Conservation (phyloP, 257 asterid genomes). For the Fraxinus anomala region DNA sequence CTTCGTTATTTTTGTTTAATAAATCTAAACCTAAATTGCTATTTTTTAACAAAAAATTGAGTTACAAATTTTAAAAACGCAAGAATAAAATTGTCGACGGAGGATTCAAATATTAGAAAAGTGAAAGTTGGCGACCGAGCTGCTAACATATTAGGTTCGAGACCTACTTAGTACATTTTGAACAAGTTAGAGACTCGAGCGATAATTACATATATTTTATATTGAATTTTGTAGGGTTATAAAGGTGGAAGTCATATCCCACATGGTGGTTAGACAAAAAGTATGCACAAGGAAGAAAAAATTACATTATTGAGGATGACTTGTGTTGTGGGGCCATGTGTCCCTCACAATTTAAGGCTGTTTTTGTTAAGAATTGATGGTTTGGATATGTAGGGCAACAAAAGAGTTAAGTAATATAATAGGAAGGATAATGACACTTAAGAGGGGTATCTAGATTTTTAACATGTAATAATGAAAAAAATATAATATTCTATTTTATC, state of each 20-base stretch:
- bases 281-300: neutral
- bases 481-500: neutral
- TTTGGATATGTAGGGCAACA: slow-evolving; percentile 1
- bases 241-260: neutral
- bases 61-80: neutral
- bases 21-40: no score
- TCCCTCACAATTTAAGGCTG: slow-evolving; percentile 4
- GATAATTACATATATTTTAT: neutral
- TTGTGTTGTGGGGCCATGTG: slow-evolving; percentile 3
- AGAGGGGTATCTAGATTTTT: neutral
- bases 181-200: neutral
- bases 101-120: neutral
- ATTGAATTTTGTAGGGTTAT: neutral
- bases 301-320: neutral
- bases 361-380: slow-evolving; percentile 25
- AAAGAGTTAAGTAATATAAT: neutral
- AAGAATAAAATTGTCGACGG: no score
- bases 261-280: slow-evolving; percentile 3
- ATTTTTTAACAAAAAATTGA: no score
- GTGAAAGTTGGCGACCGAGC: neutral
- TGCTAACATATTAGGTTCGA: neutral
- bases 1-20: no score
- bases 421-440: slow-evolving; percentile 7
- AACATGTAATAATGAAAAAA: neutral
- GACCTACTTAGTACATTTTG: neutral